Base-by-base conservation (phyloP, 306 rosid genomes). In the Fragaria nilgerrensis region DNA sequence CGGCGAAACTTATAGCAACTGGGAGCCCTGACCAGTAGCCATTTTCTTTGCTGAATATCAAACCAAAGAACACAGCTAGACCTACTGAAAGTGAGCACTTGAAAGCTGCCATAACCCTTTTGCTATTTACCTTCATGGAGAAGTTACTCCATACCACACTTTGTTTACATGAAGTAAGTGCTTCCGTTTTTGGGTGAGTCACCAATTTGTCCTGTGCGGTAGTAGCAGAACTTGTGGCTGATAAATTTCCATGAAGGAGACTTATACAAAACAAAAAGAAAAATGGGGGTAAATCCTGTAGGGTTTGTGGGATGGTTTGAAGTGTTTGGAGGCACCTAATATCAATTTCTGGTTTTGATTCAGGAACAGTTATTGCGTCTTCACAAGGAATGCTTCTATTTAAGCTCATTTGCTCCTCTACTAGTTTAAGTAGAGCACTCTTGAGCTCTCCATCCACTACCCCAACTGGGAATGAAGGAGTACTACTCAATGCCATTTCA, bases 11-110 rank as follows among this genome's bases (percentile, higher is more conserved):
- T 22, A 88, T 82, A 9, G 97, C 97, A 2, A 92, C 87, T 0
- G 92, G 82, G 15, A 92, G 91, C 34, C 92, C 93, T 19, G 93
- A 76, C 97, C 93, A 88, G 3, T 27, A 74, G 15, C 92, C 96
- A 22, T 87, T 84, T 23, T 81, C 77, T 68, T 88, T 87, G 79
- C 89, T 87, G 50, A 88, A 92, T 1, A 72, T 27, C 64, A 86
- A 67, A 58, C 97, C 96, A 71, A 90, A 75, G 53, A 87, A 74
- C 25, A 90, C 89, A 0, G 97, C 77, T 3, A 87, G 78, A 20
- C 93, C 96, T 81, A 90, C 49, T 1, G 97, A 82, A 61, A 92
- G 64, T 3, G 90, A 85, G 73, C 77, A 82, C 52, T 83, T 90
- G 17, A 87, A 53, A 1, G 93, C 93, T 4, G 84, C 70, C 15